These are phyloP conservation scores for Phytophthora agathidicida DNA, from an alignment of 352 stramenopile species.

Conservation along the genomic window DNA sequence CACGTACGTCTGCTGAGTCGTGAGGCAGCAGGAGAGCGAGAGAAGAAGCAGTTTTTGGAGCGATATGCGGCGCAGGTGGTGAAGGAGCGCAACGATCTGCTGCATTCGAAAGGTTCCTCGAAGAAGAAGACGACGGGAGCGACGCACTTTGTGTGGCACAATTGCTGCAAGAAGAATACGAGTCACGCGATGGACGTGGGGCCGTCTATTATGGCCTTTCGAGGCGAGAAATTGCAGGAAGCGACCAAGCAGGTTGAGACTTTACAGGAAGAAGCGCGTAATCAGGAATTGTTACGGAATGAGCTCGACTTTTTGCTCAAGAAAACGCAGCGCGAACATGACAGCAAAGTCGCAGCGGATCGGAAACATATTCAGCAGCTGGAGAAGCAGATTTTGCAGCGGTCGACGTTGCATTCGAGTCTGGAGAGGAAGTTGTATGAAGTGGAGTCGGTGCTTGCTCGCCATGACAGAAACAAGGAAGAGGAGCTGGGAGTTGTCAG, in stretches of 20 bases:
- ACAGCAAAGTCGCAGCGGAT: conserved; percentile 64
- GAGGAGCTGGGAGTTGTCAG: conserved; percentile 45
- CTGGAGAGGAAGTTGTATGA: conserved; percentile 80
- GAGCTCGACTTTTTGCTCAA: conserved; percentile 77
- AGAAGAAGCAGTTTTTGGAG: conserved; percentile 85
- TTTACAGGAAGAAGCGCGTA: conserved; percentile 68
- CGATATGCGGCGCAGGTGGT: conserved; percentile 84
- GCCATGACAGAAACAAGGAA: conserved; percentile 54
- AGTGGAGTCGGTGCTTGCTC: conserved; percentile 60
- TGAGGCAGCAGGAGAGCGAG: conserved; percentile 55
- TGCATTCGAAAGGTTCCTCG: conserved; percentile 57
- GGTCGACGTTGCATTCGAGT: conserved; percentile 62
- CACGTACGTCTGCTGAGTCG: conserved; percentile 61
- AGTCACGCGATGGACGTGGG: conserved; percentile 66
- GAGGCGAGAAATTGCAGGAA: conserved; percentile 78
- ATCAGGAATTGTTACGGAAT: conserved; percentile 61
- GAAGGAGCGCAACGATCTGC: conserved; percentile 83
- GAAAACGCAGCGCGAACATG: conserved; percentile 73
- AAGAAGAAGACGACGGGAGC: conserved; percentile 41
- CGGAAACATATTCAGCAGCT: conserved; percentile 74
- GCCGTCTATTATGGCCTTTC: conserved; percentile 75
- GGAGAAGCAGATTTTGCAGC: conserved; percentile 77
- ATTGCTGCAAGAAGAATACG: conserved; percentile 84
- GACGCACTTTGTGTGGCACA: conserved; percentile 78
- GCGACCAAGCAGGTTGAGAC: conserved; percentile 46